Evolutionary conservation across 495 filamentous ascomycete genomes (phyloP).

Genomic region (Umbilicaria muhlenbergii): DNA sequence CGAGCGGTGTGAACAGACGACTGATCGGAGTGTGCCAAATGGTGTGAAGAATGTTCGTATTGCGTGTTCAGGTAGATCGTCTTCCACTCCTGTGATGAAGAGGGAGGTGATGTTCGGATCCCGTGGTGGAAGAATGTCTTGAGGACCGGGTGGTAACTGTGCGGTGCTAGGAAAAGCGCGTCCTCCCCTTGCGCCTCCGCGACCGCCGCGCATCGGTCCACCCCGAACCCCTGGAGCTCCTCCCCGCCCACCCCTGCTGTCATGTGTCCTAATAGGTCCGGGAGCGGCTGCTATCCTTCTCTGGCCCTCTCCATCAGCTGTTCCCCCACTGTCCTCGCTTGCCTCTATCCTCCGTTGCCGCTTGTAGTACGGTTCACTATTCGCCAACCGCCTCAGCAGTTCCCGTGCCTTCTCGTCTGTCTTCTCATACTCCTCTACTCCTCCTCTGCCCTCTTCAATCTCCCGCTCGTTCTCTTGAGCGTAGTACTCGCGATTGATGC

Average conservation of each 20-base stretch:
- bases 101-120: conserved; percentile 79
- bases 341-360: conserved; percentile 56
- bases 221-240: conserved; percentile 30
- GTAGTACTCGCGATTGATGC: conserved; percentile 92
- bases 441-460: conserved; percentile 74
- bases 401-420: conserved; percentile 92
- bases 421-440: conserved; percentile 84
- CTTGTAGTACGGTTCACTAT: conserved; percentile 87
- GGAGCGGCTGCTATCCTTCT: conserved; percentile 10
- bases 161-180: conserved; percentile 51
- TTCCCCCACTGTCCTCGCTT: conserved; percentile 24
- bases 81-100: conserved; percentile 89
- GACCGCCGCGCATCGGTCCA: conserved; percentile 25
- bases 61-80: conserved; percentile 84
- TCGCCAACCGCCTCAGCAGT: conserved; percentile 66
- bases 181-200: conserved; percentile 39
- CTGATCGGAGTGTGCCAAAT: conserved; percentile 72
- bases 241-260: conserved; percentile 25
- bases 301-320: conserved; percentile 32
- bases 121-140: conserved; percentile 69
- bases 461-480: conserved; percentile 93
- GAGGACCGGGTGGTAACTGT: conserved; percentile 60
- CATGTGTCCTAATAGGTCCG: conserved; percentile 58
- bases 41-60: conserved; percentile 78
- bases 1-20: conserved; percentile 91